Evolutionary conservation across 2,329 filamentous ascomycete genomes (phyloP), one percentile per base, ranked within the genome.

Genomic region (Trichothecium roseum): DNA sequence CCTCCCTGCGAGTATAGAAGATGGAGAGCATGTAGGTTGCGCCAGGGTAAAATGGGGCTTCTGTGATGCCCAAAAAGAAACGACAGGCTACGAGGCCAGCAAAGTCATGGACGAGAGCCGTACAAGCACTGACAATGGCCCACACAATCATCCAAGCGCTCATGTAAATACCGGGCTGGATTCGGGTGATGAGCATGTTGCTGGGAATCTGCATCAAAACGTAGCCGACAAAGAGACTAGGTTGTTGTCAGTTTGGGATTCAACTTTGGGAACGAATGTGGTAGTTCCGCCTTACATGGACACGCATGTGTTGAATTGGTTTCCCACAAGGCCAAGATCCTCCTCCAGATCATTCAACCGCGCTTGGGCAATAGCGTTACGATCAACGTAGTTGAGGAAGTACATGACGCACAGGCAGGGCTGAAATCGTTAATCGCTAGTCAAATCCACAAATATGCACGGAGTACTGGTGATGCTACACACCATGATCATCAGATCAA

Each of bases 321-420:
- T 74, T 10, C 69, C 69, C 1, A 47, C 54, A 65, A 77, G 72
- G 5, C 54, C 55, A 1, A 77, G 56, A 36, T 76, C 66, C 8
- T 57, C 46, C 39, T 68, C 61, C 4, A 69, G 43, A 8, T 64
- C 63, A 3, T 69, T 69, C 8, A 63, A 45, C 37, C 64, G 57
- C 5, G 64, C 64, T 30, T 64, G 61, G 1, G 62, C 61, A 35
- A 68, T 64, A 30, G 62, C 62, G 28, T 66, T 65, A 20, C 62
- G 51, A 28, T 66, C 63, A 38, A 65, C 51, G 37, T 61, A 62
- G 42, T 61, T 64, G 30, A 64, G 48, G 37, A 61, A 64, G 35
- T 64, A 64, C 58, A 63, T 66, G 6, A 58, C 28, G 43, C 60
- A 65, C n/a, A 52, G 40, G 20, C 42, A 43, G 2, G 50, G 50